phyloP scores from a whole-genome alignment of 805 yeast genomes.

The Wickerhamiella nectarea region DNA sequence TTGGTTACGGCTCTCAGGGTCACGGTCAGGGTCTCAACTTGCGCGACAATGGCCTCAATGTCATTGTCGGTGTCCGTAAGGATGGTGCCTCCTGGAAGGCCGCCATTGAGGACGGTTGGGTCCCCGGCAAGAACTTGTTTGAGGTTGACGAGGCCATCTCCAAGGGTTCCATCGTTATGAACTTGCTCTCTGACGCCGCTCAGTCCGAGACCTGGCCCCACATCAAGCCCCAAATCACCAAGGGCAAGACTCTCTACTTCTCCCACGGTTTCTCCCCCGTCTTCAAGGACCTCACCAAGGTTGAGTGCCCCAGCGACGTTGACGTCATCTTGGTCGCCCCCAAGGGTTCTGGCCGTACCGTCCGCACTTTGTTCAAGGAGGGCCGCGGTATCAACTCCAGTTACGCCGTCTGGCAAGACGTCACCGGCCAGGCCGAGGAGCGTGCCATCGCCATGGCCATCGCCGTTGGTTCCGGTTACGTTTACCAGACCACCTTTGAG shows the following conservation, averaged over 20 bases:
- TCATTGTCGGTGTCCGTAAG: slow-evolving; percentile 95
- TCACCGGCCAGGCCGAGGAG: slow-evolving; percentile 97
- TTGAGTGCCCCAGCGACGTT: slow-evolving; percentile 85
- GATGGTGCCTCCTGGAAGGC: slow-evolving; percentile 99
- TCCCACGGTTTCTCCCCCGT: slow-evolving; percentile 99
- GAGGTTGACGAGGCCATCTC: slow-evolving; percentile 85
- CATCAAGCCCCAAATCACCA: slow-evolving; percentile 81
- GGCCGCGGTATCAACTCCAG: slow-evolving; percentile 99
- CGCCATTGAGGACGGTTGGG: slow-evolving; percentile 99
- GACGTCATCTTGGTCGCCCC: slow-evolving; percentile 99
- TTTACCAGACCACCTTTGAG: slow-evolving; percentile 98
- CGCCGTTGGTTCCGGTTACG: slow-evolving; percentile 99
- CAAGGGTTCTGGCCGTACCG: slow-evolving; percentile 99
- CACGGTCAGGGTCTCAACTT: slow-evolving; percentile 99
- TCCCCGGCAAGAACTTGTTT: slow-evolving; percentile 96
- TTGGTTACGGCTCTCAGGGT: slow-evolving; percentile 99
- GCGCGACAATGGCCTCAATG: slow-evolving; percentile 98
- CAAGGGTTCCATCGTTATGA: slow-evolving; percentile 91
- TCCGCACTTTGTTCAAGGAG: slow-evolving; percentile 97
- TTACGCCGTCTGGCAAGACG: slow-evolving; percentile 99
- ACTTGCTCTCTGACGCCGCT: slow-evolving; percentile 97
- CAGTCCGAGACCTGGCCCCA: slow-evolving; percentile 95
- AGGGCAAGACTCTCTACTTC: slow-evolving; percentile 96
- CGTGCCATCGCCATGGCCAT: slow-evolving; percentile 97
- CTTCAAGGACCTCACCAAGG: slow-evolving; percentile 93